These are phyloP conservation scores for Beta lomatogona DNA, from an alignment of 179 eudicot genomes.

Conservation along the genomic window DNA sequence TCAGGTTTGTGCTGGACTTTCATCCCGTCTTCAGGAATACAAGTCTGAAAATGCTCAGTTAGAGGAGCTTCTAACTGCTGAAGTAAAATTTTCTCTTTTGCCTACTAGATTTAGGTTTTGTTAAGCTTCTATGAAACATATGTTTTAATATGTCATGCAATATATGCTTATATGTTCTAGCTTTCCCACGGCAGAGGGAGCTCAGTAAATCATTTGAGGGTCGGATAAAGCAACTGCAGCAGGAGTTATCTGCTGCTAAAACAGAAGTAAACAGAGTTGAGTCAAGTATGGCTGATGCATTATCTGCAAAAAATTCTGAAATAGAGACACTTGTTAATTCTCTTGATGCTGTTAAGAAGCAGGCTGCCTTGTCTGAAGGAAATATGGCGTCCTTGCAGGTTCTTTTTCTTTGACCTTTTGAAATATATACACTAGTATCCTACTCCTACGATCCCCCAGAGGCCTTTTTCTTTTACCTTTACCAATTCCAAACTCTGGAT, in stretches of 20 bases:
- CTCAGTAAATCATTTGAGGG: slow-evolving; percentile 82
- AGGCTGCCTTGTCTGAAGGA: slow-evolving; percentile 95
- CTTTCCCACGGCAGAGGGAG: slow-evolving; percentile 67
- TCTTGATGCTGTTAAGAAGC: slow-evolving; percentile 83
- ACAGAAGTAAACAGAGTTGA: slow-evolving; percentile 72
- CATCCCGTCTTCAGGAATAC: slow-evolving; percentile 97
- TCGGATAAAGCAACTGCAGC: slow-evolving; percentile 76
- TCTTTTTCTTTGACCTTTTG: not conserved
- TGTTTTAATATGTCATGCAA: not conserved
- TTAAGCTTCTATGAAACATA: not conserved
- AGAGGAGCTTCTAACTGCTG: slow-evolving; percentile 94
- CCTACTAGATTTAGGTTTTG: slow-evolving; percentile 19
- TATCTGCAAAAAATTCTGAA: slow-evolving; percentile 93
- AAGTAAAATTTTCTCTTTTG: slow-evolving; percentile 47
- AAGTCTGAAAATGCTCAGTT: slow-evolving; percentile 97
- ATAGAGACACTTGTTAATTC: slow-evolving; percentile 85
- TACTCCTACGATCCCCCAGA: too few relatives aligned
- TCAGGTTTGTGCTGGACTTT: slow-evolving; percentile 99
- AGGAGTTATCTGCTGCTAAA: slow-evolving; percentile 70
- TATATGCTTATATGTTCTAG: slow-evolving; percentile 21
- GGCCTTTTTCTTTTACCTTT: not conserved
- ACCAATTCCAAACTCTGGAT: not conserved
- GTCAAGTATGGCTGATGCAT: slow-evolving; percentile 85
- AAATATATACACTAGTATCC: too few relatives aligned
- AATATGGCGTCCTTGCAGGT: slow-evolving; percentile 96